These are phyloP conservation scores for Capsicum chinense DNA, from an alignment of 257 asterid species.

Conservation along the genomic window DNA sequence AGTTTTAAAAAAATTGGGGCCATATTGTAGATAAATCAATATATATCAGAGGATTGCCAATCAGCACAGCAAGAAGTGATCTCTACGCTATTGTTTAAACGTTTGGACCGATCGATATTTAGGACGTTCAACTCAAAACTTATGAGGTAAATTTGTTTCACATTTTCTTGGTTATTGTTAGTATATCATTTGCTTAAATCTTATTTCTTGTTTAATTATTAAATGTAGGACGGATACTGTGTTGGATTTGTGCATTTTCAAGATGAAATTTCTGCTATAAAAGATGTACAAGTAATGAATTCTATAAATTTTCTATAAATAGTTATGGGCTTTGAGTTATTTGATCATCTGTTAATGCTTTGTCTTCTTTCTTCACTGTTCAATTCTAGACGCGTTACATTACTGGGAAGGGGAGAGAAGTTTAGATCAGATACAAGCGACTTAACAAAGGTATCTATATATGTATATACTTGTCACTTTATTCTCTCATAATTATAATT, in stretches of 20 bases:
- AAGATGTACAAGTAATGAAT: conserved; percentile 56
- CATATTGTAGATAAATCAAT: conserved; percentile 43
- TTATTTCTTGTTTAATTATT: too few relatives aligned
- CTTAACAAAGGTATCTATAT: neutral
- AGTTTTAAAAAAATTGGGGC: too few relatives aligned
- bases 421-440: conserved; percentile 51
- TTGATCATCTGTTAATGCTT: neutral
- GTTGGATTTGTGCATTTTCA: conserved; percentile 75
- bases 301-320: neutral
- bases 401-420: conserved; percentile 46
- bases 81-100: conserved; percentile 42
- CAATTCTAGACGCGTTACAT: conserved; percentile 52
- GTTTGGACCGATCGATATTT: conserved; percentile 51
- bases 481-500: neutral
- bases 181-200: neutral
- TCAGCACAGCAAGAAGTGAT: conserved; percentile 45
- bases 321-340: neutral
- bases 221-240: conserved; percentile 62
- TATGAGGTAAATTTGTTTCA: conserved; percentile 43
- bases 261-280: conserved; percentile 53
- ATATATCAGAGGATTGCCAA: conserved; percentile 54
- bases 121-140: conserved; percentile 47
- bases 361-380: neutral
- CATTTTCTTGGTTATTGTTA: neutral
- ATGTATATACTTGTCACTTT: conserved; percentile 40